Evolutionary conservation across 2,329 filamentous ascomycete genomes (phyloP), one percentile per base, ranked within the genome.

Genomic region (Bimuria novae-zelandiae): DNA sequence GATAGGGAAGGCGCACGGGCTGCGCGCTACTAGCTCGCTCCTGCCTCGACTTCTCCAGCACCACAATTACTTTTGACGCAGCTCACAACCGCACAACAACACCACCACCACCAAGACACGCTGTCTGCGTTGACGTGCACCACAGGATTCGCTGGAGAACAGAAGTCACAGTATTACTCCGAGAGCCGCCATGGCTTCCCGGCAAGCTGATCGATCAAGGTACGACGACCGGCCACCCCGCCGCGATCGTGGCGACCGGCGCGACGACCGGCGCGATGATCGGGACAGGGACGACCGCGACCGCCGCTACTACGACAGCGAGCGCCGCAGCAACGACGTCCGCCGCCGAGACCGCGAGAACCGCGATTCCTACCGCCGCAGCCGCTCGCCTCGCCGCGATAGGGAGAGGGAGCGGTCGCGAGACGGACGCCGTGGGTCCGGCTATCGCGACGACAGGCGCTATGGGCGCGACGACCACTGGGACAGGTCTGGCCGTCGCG

Each of bases 151-250:
- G 14, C 16, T 12, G 22, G 11, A 11, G 44, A 33, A 37, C 32
- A n/a, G 6, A 47, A 36, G 2, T 42, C 46, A 49, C 39, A 41
- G 46, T 47, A 47, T 47, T 47, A 36, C 53, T 55, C 60, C 62
- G 53, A 53, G 57, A 62, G 59, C 60, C 60, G 55, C 57, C 59
- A 74, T 74, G 71, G 68, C 70, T 75, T 80, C 80, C 75, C 82
- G 80, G 79, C 81, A 80, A 85, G 91, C 89, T 82, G 87, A 89
- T 76, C 85, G 86, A 71, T 87, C 85, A 79, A 88, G 85, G 78
- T 84, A 54, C 51, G 63, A 69, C 61, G 68, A 72, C 53, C 67
- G 69, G 53, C 59, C 65, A 49, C 63, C 63, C 59, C 65, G 65
- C 61, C 54, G 57, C 36, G 60, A 54, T 36, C 56, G 64, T 21